A percentile compares a stretch with the other conserved stretches of the same genome.
Evolutionary conservation across 2,329 filamentous ascomycete species (phyloP).

Genomic region (Dactylellina parvicollis): DNA sequence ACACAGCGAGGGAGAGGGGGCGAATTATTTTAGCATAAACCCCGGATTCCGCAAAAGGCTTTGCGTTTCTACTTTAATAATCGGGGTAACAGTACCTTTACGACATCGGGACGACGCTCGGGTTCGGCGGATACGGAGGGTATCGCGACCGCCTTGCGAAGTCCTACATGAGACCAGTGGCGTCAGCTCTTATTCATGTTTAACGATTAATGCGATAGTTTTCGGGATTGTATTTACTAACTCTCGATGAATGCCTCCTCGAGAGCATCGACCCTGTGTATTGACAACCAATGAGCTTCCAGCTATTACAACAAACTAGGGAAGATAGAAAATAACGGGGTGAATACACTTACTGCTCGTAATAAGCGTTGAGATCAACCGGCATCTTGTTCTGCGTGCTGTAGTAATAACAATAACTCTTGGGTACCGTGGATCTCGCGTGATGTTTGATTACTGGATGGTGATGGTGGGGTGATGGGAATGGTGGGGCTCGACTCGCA

Average conservation of each 20-base stretch:
- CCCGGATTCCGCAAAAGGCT: neutral
- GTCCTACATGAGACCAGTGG: conserved; percentile 81
- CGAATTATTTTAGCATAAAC: no score
- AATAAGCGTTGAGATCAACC: conserved; percentile 47
- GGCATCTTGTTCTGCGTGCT: conserved; percentile 22
- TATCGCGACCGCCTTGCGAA: conserved; percentile 92
- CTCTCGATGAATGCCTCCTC: conserved; percentile 59
- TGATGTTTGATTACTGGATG: neutral
- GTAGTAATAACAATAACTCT: conserved; percentile 16
- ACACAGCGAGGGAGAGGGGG: no score
- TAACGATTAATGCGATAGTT: neutral
- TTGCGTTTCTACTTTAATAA: no score
- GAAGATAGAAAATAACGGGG: neutral
- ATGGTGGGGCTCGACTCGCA: conserved; percentile 38
- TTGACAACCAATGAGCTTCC: conserved; percentile 16
- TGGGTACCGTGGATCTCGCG: conserved; percentile 4
- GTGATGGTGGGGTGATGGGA: conserved; percentile 1
- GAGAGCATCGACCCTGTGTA: conserved; percentile 58
- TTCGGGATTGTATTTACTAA: conserved; percentile 33
- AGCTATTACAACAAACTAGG: neutral
- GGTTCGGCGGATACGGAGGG: conserved; percentile 95
- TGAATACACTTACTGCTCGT: conserved; percentile 23
- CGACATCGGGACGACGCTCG: conserved; percentile 85
- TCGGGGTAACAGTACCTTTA: conserved; percentile 73
- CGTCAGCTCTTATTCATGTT: neutral